These are phyloP conservation scores for Nasturtium officinale DNA, from an alignment of 345 rosid genomes.

Conservation along the genomic window DNA sequence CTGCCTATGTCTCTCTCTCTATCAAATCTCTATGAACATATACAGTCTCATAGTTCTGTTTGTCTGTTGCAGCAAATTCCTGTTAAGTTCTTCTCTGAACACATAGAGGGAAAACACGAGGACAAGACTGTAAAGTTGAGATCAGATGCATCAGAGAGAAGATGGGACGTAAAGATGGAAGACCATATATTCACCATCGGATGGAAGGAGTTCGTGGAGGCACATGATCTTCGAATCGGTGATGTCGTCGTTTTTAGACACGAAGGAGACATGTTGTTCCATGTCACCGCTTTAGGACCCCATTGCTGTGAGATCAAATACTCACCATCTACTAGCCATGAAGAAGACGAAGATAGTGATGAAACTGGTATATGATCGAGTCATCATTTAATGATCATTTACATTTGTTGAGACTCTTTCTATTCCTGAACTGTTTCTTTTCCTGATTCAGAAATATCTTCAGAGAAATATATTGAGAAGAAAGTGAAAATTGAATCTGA, in stretches of 20 bases:
- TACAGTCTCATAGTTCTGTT: not conserved
- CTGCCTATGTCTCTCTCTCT: not conserved
- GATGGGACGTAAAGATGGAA: slow-evolving; percentile 33
- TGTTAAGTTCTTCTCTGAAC: slow-evolving; percentile 11
- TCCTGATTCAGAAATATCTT: not conserved
- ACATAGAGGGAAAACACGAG: slow-evolving; percentile 18
- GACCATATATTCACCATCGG: slow-evolving; percentile 9
- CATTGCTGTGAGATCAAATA: slow-evolving; percentile 25
- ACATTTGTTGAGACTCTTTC: not conserved
- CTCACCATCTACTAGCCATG: not conserved
- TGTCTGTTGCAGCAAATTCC: slow-evolving; percentile 20
- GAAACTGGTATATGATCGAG: slow-evolving; percentile 9
- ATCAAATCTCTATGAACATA: not conserved
- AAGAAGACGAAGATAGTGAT: slow-evolving; percentile 3
- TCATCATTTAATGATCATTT: not conserved
- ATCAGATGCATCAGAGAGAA: slow-evolving; percentile 1
- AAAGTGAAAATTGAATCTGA: not conserved
- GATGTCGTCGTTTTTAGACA: slow-evolving; percentile 24
- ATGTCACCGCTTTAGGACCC: slow-evolving; percentile 27
- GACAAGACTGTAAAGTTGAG: not conserved
- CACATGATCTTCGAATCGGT: slow-evolving; percentile 24
- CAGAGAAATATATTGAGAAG: not conserved
- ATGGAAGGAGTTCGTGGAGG: slow-evolving; percentile 22
- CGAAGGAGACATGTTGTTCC: slow-evolving; percentile 23
- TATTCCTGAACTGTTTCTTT: not conserved